phyloP scores from a whole-genome alignment of 2,329 filamentous ascomycete species.

The Metarhizium rileyi region DNA sequence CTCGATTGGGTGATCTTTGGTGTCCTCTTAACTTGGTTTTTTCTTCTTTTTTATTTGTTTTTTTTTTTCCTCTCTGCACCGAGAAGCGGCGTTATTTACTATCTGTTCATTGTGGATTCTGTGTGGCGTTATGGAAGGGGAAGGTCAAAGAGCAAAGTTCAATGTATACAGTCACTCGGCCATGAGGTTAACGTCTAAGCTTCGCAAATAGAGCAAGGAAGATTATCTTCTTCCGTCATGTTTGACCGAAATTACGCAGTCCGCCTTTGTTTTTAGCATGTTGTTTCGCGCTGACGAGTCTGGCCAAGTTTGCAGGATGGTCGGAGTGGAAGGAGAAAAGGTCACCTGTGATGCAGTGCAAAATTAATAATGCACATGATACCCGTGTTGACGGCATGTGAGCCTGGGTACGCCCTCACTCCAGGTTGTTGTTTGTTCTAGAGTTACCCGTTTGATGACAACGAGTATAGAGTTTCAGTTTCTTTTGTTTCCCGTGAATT shows the following conservation, averaged over 20 bases:
- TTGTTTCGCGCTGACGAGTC: no score
- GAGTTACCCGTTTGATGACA: no score
- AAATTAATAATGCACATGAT: no score
- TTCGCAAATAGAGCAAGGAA: conserved; percentile 11
- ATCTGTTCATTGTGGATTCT: conserved; percentile 10
- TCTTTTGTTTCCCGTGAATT: no score
- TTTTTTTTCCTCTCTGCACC: conserved; percentile 6
- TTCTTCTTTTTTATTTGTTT: neutral
- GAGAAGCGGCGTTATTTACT: conserved; percentile 16
- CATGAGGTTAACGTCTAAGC: conserved; percentile 12
- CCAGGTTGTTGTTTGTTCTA: no score
- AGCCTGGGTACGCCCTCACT: neutral
- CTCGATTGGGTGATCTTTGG: neutral
- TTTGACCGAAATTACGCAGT: no score
- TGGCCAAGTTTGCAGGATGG: no score
- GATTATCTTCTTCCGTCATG: neutral
- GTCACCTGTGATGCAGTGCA: neutral
- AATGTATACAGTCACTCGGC: conserved; percentile 17
- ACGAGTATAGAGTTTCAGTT: no score
- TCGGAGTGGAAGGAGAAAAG: neutral
- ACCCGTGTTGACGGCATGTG: neutral
- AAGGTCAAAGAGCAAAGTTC: conserved; percentile 19
- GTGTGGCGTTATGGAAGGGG: conserved; percentile 22
- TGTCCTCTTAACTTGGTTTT: neutral
- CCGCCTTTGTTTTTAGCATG: neutral